Percentiles rank a stretch among this genome's conserved stretches.
Conservation (phyloP, 768 basidiomycete species). For the Pholiota molesta region DNA sequence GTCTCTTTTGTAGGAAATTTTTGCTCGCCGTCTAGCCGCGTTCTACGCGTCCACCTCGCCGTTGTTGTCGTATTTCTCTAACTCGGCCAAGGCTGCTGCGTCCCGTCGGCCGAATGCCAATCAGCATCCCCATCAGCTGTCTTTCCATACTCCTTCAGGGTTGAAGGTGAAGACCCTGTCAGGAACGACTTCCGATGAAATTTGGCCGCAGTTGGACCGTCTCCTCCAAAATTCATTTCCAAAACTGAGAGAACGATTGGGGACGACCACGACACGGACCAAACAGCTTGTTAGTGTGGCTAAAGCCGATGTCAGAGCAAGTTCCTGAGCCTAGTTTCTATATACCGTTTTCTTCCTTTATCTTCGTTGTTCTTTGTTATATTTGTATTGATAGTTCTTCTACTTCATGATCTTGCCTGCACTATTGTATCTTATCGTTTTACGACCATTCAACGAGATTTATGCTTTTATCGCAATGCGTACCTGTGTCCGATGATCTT, state of each 20-base stretch:
- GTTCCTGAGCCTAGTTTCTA: conserved; percentile 14
- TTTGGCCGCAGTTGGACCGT: conserved; percentile 82
- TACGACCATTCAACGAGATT: background rate
- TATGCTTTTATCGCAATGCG: conserved; percentile 48
- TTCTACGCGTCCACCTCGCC: conserved; percentile 85
- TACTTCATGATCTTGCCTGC: background rate
- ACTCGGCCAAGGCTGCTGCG: conserved; percentile 30
- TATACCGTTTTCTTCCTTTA: background rate
- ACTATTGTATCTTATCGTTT: conserved; percentile 5
- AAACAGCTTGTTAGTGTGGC: conserved; percentile 57
- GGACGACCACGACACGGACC: conserved; percentile 42
- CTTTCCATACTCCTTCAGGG: conserved; percentile 47
- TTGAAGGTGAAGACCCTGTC: conserved; percentile 61
- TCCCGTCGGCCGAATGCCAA: conserved; percentile 31
- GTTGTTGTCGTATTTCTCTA: conserved; percentile 71
- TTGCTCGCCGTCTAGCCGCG: conserved; percentile 70
- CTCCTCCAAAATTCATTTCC: conserved; percentile 63
- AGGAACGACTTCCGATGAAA: conserved; percentile 84
- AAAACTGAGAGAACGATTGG: conserved; percentile 51
- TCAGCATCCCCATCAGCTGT: conserved; percentile 55
- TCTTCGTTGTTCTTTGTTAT: background rate
- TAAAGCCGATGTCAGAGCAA: conserved; percentile 32
- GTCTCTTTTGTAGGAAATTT: conserved; percentile 59
- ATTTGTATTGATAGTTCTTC: background rate
- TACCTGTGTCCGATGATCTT: conserved; percentile 44